Evolutionary conservation across 2,329 filamentous ascomycete species (phyloP), one percentile per base, ranked within the genome.

Genomic region (Colletotrichum falcatum): DNA sequence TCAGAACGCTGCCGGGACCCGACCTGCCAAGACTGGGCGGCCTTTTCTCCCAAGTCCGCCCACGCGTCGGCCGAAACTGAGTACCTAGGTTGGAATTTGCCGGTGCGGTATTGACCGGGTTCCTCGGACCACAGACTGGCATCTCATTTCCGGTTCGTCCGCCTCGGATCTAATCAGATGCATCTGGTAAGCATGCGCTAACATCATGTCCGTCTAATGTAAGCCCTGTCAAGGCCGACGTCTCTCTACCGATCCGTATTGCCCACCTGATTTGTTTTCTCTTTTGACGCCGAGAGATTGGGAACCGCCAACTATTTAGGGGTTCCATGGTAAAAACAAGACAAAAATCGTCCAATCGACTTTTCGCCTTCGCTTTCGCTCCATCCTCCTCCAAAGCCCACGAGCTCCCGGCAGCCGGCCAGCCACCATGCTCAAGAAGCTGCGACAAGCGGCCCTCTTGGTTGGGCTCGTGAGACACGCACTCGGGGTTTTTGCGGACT

Each of bases 131-230:
- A n/a, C n/a, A n/a, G 46, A 33, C 28, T 23, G 35, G 3, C 26
- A 20, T 16, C 30, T 37, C 18, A 44, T 44, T 11, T 44, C 42
- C 42, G 42, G 8, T 44, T 1, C 9, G 42, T 20, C 44, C 64
- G 33, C 30, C 46, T 39, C 2, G 48, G 51, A 67, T 75, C 71
- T 80, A 79, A 79, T 80, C 78, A 76, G 78, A 79, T 79, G 51
- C 72, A 79, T 79, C 78, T 74, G 78, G 79, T 80, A 79, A 77
- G 70, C 65, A 35, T 51, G 42, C 2, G 56, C 30, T 30, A n/a
- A n/a, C n/a, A n/a, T n/a, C n/a, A 58, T 44, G 33, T 54, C 49
- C 55, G 30, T 53, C 30, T 58, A 18, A 55, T 63, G 51, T 44
- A 28, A 35, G 39, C 30, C n/a, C 49, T 56, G 46, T 26, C 51